Evolutionary conservation across 169 alveolate species (phyloP).

Genomic region (Plasmodium ovale): DNA sequence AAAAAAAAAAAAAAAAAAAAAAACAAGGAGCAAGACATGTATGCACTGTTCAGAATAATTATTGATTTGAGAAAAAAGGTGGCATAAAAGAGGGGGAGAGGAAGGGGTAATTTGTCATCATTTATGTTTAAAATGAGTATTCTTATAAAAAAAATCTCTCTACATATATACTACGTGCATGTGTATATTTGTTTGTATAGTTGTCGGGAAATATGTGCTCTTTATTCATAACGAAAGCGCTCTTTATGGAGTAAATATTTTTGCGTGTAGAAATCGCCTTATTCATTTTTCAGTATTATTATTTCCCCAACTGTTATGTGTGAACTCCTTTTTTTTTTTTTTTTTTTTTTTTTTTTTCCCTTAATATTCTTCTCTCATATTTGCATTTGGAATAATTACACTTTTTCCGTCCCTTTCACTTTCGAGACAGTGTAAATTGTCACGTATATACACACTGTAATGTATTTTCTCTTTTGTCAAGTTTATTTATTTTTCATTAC

Average conservation of each 20-base stretch:
- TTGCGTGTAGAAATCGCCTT: too few species aligned
- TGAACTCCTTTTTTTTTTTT: background rate
- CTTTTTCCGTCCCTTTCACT: too few species aligned
- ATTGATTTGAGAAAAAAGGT: background rate
- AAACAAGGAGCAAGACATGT: background rate
- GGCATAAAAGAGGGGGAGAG: background rate
- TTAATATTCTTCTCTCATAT: background rate
- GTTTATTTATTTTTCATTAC: conserved; percentile 82
- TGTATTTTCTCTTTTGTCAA: background rate
- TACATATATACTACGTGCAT: too few species aligned
- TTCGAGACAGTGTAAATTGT: too few species aligned
- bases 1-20: conserved; percentile 80
- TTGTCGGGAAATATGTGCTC: too few species aligned
- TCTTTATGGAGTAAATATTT: too few species aligned
- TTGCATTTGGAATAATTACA: background rate
- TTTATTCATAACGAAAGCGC: background rate
- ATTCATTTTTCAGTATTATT: too few species aligned
- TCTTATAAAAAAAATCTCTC: too few species aligned
- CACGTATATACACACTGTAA: background rate
- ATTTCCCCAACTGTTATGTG: background rate
- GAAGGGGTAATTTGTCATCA: background rate
- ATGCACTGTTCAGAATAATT: background rate
- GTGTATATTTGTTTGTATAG: too few species aligned
- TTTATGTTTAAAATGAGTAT: too few species aligned
- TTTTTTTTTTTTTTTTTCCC: background rate